Percentiles rank a stretch among this genome's conserved stretches.
Evolutionary conservation across 2,329 filamentous ascomycete species (phyloP).

Genomic region (Cryphonectria nitschkei): DNA sequence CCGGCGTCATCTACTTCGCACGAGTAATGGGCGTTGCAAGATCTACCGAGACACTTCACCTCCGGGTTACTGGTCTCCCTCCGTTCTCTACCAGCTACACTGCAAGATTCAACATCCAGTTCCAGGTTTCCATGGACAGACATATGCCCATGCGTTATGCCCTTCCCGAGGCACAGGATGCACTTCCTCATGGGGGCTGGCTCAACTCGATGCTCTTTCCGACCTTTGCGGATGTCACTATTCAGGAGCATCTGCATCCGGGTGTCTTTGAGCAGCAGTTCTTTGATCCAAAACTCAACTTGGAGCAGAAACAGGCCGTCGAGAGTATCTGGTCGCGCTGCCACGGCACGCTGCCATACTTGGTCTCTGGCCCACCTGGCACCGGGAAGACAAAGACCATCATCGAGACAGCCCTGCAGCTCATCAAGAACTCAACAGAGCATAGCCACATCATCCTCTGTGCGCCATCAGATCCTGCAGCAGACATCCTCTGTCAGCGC

Average conservation of each 20-base stretch:
- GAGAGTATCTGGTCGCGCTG: slow-evolving; percentile 31
- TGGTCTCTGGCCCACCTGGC: slow-evolving; percentile 35
- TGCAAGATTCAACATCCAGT: slow-evolving; percentile 32
- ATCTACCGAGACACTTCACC: slow-evolving; percentile 28
- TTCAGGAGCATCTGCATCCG: slow-evolving; percentile 30
- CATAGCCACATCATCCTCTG: slow-evolving; percentile 34
- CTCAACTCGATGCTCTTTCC: slow-evolving; percentile 34
- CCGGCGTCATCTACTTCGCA: slow-evolving; percentile 29
- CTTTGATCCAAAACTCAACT: slow-evolving; percentile 30
- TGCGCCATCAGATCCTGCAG: slow-evolving; percentile 34
- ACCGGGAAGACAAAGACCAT: slow-evolving; percentile 36
- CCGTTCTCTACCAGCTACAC: slow-evolving; percentile 6
- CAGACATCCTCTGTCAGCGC: slow-evolving; percentile 32
- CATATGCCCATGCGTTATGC: slow-evolving; percentile 28
- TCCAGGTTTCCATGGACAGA: slow-evolving; percentile 26
- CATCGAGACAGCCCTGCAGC: slow-evolving; percentile 33
- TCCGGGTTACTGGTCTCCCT: slow-evolving; percentile 29
- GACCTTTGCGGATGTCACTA: slow-evolving; percentile 28
- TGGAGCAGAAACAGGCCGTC: slow-evolving; percentile 33
- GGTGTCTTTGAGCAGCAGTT: slow-evolving; percentile 26
- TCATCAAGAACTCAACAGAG: slow-evolving; percentile 27
- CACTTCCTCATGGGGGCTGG: slow-evolving; percentile 29
- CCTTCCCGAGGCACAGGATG: slow-evolving; percentile 26
- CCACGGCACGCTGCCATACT: slow-evolving; percentile 33
- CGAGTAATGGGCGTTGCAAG: slow-evolving; percentile 32